These are phyloP conservation scores for Limonium bicolor DNA, from an alignment of 148 eudicot species.

Conservation along the genomic window DNA sequence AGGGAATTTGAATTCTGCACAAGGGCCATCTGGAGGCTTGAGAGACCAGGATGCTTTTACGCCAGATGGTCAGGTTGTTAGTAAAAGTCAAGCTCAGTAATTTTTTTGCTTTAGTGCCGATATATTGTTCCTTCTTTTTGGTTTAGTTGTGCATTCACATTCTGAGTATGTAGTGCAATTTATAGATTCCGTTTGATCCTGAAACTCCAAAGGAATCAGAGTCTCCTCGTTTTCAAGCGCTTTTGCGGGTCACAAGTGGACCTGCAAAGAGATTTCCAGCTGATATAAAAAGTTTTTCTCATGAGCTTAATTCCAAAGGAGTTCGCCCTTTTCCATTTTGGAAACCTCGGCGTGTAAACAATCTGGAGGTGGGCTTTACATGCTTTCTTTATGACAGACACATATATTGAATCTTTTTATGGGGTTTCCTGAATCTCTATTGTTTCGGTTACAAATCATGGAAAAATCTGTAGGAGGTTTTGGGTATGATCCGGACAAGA, in stretches of 20 bases:
- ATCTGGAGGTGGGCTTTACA: constrained; percentile 89
- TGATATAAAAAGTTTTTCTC: constrained; percentile 95
- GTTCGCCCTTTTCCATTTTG: constrained; percentile 91
- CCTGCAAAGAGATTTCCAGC: constrained; percentile 81
- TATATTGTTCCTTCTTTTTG: neutral
- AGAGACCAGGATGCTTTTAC: constrained; percentile 56
- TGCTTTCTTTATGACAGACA: constrained; percentile 3
- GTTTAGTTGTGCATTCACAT: no score
- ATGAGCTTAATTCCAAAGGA: constrained; percentile 95
- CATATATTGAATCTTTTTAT: no score
- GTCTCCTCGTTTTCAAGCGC: constrained; percentile 99
- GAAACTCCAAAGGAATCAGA: constrained; percentile 99
- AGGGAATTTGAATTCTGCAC: constrained; percentile 43
- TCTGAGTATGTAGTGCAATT: no score
- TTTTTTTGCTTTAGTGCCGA: neutral
- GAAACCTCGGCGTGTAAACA: constrained; percentile 93
- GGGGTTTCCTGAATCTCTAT: neutral
- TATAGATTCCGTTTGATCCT: constrained; percentile 63
- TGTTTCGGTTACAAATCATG: neutral
- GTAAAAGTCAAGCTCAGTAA: neutral
- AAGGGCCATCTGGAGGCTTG: constrained; percentile 51
- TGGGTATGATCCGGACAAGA: constrained; percentile 74
- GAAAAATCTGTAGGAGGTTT: constrained; percentile 57
- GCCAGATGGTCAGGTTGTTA: constrained; percentile 70
- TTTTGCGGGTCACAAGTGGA: constrained; percentile 91